phyloP scores from a whole-genome alignment of 495 filamentous ascomycete species.

The Tuber borchii region DNA sequence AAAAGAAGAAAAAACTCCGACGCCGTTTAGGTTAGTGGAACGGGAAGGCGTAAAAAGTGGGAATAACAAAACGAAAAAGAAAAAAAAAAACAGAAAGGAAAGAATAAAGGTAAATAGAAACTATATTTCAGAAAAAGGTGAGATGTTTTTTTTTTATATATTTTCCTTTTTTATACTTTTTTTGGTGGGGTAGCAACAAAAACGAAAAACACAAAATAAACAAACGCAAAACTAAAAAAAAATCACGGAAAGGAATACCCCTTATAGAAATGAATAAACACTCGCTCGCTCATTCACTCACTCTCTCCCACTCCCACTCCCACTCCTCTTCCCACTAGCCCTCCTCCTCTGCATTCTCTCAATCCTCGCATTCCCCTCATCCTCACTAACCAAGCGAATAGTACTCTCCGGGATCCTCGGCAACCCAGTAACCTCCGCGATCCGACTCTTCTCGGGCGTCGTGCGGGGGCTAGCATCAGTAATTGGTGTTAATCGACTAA shows the following conservation, averaged over 20 bases:
- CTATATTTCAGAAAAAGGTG: neutral
- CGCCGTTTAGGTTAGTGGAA: too few species aligned
- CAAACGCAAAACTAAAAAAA: neutral
- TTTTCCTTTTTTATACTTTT: neutral
- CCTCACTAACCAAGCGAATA: constrained; percentile 34
- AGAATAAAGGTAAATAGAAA: neutral
- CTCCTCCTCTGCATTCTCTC: neutral
- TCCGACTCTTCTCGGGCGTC: constrained; percentile 30
- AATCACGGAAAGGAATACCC: neutral
- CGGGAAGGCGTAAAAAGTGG: too few species aligned
- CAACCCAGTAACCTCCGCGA: constrained; percentile 9
- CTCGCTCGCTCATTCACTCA: neutral
- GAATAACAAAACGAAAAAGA: too few species aligned
- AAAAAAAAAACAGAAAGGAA: neutral
- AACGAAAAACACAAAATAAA: neutral
- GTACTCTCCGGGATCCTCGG: constrained; percentile 36
- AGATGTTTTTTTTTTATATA: neutral
- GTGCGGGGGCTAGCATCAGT: constrained; percentile 32
- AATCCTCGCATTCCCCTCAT: constrained; percentile 5
- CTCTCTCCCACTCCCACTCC: neutral
- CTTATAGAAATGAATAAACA: neutral
- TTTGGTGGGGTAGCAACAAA: too few species aligned
- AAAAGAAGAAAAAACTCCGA: too few species aligned
- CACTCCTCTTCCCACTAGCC: neutral
- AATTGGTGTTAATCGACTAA: constrained; percentile 35